A percentile compares a stretch with the other conserved stretches of the same genome.
phyloP scores from a whole-genome alignment of 2,329 filamentous ascomycete species.

The Fusarium cyanostomum region DNA sequence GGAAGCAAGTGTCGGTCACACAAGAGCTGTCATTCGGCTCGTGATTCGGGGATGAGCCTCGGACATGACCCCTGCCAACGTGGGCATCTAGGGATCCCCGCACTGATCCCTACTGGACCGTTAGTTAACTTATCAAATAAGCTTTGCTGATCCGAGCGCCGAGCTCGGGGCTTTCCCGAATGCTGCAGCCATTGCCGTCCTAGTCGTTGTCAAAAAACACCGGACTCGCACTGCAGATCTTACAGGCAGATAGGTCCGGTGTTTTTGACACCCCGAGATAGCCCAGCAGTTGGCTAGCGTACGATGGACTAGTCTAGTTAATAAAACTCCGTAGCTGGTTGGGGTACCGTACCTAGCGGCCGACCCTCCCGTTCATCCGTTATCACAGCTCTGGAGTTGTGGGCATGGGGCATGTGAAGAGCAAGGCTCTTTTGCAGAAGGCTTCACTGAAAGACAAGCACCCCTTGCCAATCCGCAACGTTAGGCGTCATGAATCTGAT shows the following conservation, averaged over 20 bases:
- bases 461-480: not conserved
- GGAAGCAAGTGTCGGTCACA: not conserved
- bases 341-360: conserved; percentile 15
- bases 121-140: conserved; percentile 23
- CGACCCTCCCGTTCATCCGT: conserved; percentile 10
- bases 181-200: not conserved
- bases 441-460: not conserved
- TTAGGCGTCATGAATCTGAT: conserved; percentile 14
- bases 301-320: too few relatives aligned
- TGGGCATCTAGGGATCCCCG: conserved; percentile 13
- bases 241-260: too few relatives aligned
- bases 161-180: conserved; percentile 6
- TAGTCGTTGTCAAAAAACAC: too few relatives aligned
- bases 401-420: not conserved
- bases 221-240: too few relatives aligned
- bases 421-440: conserved; percentile 3
- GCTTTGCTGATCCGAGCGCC: conserved; percentile 10
- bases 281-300: too few relatives aligned
- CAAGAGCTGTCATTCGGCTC: conserved; percentile 21
- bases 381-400: not conserved
- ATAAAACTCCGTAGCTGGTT: too few relatives aligned
- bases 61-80: conserved; percentile 26
- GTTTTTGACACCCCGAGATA: too few relatives aligned
- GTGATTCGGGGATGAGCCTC: conserved; percentile 33
- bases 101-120: conserved; percentile 18